Conservation (phyloP, 148 eudicot genomes). For the Chenopodium album region DNA sequence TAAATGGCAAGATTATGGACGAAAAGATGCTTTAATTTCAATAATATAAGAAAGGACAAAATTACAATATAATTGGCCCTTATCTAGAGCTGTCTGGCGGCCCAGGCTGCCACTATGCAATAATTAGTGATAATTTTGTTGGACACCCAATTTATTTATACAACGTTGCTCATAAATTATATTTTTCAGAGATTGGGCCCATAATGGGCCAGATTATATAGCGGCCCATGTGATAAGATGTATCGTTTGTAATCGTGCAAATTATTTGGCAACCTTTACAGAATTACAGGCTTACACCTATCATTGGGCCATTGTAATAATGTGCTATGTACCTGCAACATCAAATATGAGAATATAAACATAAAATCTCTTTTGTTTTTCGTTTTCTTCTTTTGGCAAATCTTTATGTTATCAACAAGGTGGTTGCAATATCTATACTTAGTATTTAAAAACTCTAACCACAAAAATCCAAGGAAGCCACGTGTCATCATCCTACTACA, state of each 20-base stretch:
- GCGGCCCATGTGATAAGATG: slow-evolving; percentile 1
- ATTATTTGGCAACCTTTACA: background rate
- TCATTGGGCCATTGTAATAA: slow-evolving; percentile 6
- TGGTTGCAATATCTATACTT: no score
- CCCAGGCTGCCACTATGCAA: background rate
- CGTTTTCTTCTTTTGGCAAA: no score
- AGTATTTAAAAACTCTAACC: no score
- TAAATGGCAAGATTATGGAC: background rate
- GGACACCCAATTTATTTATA: background rate
- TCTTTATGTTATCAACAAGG: no score
- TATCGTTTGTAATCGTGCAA: background rate
- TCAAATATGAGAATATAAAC: no score
- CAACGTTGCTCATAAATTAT: background rate
- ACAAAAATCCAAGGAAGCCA: no score
- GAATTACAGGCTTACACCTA: background rate
- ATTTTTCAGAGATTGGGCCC: background rate
- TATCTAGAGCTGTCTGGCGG: background rate
- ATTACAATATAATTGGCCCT: background rate
- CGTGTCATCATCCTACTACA: no score
- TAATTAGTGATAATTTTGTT: background rate
- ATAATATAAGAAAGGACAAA: background rate
- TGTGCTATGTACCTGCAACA: no score
- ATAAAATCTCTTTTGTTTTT: no score
- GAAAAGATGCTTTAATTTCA: background rate
- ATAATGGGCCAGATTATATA: background rate